Base-by-base conservation (phyloP, 768 basidiomycete genomes). In the Lanmaoa rubissima region DNA sequence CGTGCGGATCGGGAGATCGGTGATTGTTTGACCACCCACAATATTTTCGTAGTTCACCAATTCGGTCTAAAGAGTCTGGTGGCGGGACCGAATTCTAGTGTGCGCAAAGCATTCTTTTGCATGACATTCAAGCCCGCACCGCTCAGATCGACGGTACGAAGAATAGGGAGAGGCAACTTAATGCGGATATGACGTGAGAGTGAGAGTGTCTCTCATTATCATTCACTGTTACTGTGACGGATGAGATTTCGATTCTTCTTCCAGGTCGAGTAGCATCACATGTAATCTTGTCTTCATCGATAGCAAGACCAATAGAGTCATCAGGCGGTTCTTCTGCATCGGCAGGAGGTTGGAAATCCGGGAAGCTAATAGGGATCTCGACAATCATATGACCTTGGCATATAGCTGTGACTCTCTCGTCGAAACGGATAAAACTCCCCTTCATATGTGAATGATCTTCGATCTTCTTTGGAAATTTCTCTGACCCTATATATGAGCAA, bases 31-130 rank as follows among this genome's bases (percentile, higher is more conserved):
- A 16, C 58, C 59, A 28, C 57, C 57, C 1, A 60, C 32, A 5
- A 60, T n/a, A 60, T 13, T 19, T 60, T 60, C 14, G 42, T 50
- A 5, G 51, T 60, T 58, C 59, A 60, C 59, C 58, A 60, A 11
- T 60, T 40, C 17, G 59, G 36, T 42, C 60, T 60, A 5, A 60
- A 60, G 19, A 60, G 43, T 31, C n/a, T n/a, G n/a, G n/a, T n/a
- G n/a, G n/a, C n/a, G n/a, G n/a, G n/a, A 50, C 49, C 1, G 14
- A 36, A 60, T 17, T 31, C 7, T 34, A 46, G n/a, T 5, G 8
- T 2, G 14, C 47, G 39, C 39, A 60, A 48, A 7, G 59, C 52
- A 5, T 50, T 60, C 28, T 26, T 60, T 21, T 60, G 59, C 51
- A 35, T 49, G 42, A 42, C 3, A 19, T 49, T 60, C 43, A 54